phyloP scores from a whole-genome alignment of 768 basidiomycete genomes.

The Tulasnella calospora region DNA sequence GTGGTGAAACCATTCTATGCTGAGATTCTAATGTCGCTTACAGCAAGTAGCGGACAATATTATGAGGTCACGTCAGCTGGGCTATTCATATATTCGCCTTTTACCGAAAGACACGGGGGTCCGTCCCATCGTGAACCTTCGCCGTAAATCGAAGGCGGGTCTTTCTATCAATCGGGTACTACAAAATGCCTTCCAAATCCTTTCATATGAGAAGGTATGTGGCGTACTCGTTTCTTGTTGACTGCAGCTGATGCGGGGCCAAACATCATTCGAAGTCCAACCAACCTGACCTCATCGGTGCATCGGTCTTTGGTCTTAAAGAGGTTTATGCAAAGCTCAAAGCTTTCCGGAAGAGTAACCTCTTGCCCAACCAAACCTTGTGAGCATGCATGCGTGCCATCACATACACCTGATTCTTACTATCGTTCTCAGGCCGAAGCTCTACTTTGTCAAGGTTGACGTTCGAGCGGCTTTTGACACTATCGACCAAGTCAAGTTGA shows the following conservation, averaged over 20 bases:
- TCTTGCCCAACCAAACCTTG: constrained; percentile 46
- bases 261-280: constrained; percentile 47
- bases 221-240: background rate
- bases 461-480: constrained; percentile 96
- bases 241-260: background rate
- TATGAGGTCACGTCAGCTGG: constrained; percentile 64
- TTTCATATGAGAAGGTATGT: constrained; percentile 80
- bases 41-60: constrained; percentile 36
- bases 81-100: constrained; percentile 80
- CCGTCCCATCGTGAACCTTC: constrained; percentile 87
- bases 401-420: background rate
- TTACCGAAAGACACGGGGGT: constrained; percentile 95
- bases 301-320: constrained; percentile 75
- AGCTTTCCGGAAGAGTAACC: constrained; percentile 48
- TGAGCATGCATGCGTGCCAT: background rate
- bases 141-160: constrained; percentile 37
- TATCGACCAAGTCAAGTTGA: constrained; percentile 80
- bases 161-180: constrained; percentile 85
- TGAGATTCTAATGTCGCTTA: background rate
- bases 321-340: constrained; percentile 77
- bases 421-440: constrained; percentile 54
- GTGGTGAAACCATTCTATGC: background rate
- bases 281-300: constrained; percentile 62
- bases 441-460: constrained; percentile 96
- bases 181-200: constrained; percentile 75